Base-by-base conservation (phyloP, 257 asterid genomes). In the Solanum clarkiae region DNA sequence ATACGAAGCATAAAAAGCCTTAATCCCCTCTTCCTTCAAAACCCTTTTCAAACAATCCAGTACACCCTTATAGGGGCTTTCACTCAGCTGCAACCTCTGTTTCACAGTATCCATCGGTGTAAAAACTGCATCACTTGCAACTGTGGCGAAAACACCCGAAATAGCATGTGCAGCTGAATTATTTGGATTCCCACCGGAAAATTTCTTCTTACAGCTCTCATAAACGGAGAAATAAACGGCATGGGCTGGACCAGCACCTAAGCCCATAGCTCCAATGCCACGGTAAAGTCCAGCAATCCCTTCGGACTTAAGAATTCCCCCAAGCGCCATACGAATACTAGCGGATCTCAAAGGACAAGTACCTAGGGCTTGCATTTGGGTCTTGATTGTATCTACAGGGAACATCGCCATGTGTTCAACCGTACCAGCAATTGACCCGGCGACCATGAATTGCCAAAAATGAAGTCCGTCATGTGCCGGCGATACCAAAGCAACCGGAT, bases 81-180 rank as follows among this genome's bases (percentile, higher is more conserved):
- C 90, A 15, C 93, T 88, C 93, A 97, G 85, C 85, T 97, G 99
- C 89, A 97, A 91, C 88, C 99, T 92, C 93, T 97, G 99, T 86
- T 97, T 95, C 91, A 97, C 99, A 96, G 95, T 87, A 90, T 97
- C 99, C 99, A 93, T 97, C 0, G 99, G 99, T 32, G 98, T 97
- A 15, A 95, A 89, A 75, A 95, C 98, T 7, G 97, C 97, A 65
- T 97, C 98, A 59, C 98, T 95, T 4, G 97, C 95, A 16, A 95
- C 89, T 18, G 99, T 97, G 2, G 99, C 99, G 29, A 91, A 92
- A 59, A 97, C 93, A 36, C 99, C 99, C 4, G 99, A 90, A 8
- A 84, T 91, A 1, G 98, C 98, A 74, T 97, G 98, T 4, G 96
- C 97, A 51, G 26, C 88, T 3, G 92, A 89, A 63, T 95, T 94